Base-by-base conservation (phyloP, 108 stramenopile species). In the Discostella stelligeroides region DNA sequence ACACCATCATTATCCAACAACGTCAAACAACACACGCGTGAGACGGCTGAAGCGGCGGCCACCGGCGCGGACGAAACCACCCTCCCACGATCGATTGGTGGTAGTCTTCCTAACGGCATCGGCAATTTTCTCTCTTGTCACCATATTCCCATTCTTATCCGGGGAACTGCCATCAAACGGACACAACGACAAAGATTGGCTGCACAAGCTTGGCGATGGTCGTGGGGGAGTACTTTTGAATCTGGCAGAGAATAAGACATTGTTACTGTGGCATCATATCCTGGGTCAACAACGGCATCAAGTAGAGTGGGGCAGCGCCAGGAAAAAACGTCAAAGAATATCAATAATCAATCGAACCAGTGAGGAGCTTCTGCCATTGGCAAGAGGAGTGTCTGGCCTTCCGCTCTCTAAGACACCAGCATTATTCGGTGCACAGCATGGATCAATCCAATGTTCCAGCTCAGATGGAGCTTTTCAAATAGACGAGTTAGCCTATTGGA, bases 401-500 rank as follows among this genome's bases (percentile, higher is more conserved):
- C 87, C 87, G 1, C 82, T 86, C 82, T 70, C 79, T 17, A 42
- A 81, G 68, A 90, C 89, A 34, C 89, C 89, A 11, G 85, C 89
- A 1, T 61, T 90, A 23, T 58, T 86, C 23, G 89, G 87, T 4
- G 89, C 89, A 17, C 63, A 62, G 27, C 75, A 72, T 40, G 89
- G 87, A 21, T 76, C 76, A 45, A 82, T 90, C 12, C 63, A 74
- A 9, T 87, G 86, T 42, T 54, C 58, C 8, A 38, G 17, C 11
- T 27, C 17, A 5, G 65, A 65, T 23, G 81, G 65, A 25, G 68
- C 64, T 2, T 30, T 71, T 46, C 66, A 82, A 49, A 76, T 86
- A 2, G 86, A 90, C 65, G 76, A 85, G 37, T 73, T 90, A 37
- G 88, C 72, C 4, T 92, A 92, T 62, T 92, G 92, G 92, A 89